Conservation (phyloP, 306 rosid genomes). For the Prinsepia uniflora region DNA sequence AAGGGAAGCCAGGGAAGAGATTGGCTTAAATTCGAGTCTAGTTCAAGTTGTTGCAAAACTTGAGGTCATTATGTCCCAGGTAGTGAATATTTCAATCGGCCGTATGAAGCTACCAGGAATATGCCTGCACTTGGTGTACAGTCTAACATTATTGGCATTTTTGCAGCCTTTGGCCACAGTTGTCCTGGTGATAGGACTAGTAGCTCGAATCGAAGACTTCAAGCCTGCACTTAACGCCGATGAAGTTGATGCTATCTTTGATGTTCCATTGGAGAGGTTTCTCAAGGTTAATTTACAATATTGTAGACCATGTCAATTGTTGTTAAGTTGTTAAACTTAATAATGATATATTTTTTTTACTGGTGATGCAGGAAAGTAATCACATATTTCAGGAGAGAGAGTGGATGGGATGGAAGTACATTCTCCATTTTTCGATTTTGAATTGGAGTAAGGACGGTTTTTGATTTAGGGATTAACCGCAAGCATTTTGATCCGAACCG, state of each 20-base stretch:
- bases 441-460: slow-evolving; percentile 19
- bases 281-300: slow-evolving; percentile 24
- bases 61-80: slow-evolving; percentile 33
- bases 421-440: slow-evolving; percentile 27
- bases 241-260: slow-evolving; percentile 33
- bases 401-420: slow-evolving; percentile 36
- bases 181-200: slow-evolving; percentile 32
- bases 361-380: slow-evolving; percentile 22
- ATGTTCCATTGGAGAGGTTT: slow-evolving; percentile 37
- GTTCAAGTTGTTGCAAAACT: slow-evolving; percentile 31
- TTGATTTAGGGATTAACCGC: slow-evolving; percentile 35
- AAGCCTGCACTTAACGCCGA: slow-evolving; percentile 28
- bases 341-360: not conserved
- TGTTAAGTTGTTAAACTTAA: not conserved
- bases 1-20: slow-evolving; percentile 43
- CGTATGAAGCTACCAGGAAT: too few relatives aligned
- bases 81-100: not conserved
- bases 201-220: slow-evolving; percentile 24
- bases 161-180: slow-evolving; percentile 28
- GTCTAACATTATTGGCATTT: not conserved
- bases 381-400: slow-evolving; percentile 34
- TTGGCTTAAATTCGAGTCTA: slow-evolving; percentile 25
- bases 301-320: slow-evolving; percentile 1
- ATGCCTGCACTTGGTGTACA: too few relatives aligned
- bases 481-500: slow-evolving; percentile 31